Percentiles rank a stretch among this genome's conserved stretches.
Evolutionary conservation across 2,329 filamentous ascomycete species (phyloP).

Genomic region (Phaeosphaeria sp.): DNA sequence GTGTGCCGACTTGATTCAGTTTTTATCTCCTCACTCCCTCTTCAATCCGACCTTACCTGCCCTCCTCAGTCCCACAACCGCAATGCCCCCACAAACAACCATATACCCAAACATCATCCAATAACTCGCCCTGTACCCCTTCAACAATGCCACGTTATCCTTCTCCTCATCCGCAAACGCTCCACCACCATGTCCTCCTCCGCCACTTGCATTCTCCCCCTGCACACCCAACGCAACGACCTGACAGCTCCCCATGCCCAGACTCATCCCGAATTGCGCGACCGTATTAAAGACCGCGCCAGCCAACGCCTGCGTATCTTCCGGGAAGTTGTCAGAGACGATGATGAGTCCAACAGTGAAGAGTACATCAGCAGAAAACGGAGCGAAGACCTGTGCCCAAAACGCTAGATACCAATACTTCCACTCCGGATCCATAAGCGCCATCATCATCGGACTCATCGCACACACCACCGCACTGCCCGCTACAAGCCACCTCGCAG

Average conservation of each 20-base stretch:
- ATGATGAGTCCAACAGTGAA: constrained; percentile 65
- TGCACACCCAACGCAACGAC: constrained; percentile 33
- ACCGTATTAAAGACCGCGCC: constrained; percentile 69
- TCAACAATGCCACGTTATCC: constrained; percentile 15
- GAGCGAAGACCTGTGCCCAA: constrained; percentile 52
- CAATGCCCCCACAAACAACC: constrained; percentile 28
- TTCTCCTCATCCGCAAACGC: constrained; percentile 9
- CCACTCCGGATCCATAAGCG: constrained; percentile 56
- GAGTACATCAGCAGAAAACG: constrained; percentile 56
- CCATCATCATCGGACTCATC: constrained; percentile 62
- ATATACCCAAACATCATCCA: constrained; percentile 38
- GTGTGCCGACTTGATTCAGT: no score
- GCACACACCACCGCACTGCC: constrained; percentile 53
- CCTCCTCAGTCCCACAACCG: constrained; percentile 30
- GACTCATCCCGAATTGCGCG: constrained; percentile 61
- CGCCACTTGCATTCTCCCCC: neutral
- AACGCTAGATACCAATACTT: constrained; percentile 60
- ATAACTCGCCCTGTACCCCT: constrained; percentile 32
- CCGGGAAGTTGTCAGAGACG: constrained; percentile 62
- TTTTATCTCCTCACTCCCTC: constrained; percentile 23
- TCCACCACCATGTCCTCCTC: constrained; percentile 9
- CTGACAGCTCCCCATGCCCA: constrained; percentile 34
- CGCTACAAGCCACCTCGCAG: constrained; percentile 53
- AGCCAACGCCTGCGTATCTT: constrained; percentile 64
- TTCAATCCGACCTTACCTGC: constrained; percentile 36